A percentile compares a stretch with the other conserved stretches of the same genome.
phyloP scores from a whole-genome alignment of 2,329 filamentous ascomycete genomes.

The Domatiomyces globalis region DNA sequence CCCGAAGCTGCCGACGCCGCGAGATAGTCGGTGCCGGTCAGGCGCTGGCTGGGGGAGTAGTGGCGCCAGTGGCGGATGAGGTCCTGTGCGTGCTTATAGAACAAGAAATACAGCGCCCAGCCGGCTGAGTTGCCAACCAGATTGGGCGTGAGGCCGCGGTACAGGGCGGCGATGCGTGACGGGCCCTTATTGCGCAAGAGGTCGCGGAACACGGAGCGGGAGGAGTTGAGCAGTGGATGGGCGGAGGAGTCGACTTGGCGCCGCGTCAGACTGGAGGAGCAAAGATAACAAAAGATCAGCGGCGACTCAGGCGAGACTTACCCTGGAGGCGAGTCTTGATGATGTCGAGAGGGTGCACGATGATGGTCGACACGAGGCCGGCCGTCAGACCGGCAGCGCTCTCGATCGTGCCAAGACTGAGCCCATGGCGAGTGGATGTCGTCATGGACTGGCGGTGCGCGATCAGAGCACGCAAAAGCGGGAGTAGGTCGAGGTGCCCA shows the following conservation, averaged over 20 bases:
- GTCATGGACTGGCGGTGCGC: slow-evolving; percentile 18
- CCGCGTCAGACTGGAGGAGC: slow-evolving; percentile 12
- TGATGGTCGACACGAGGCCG: slow-evolving; percentile 71
- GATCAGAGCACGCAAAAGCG: slow-evolving; percentile 4
- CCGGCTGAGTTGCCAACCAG: slow-evolving; percentile 77
- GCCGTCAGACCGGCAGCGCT: slow-evolving; percentile 80
- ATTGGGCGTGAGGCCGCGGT: slow-evolving; percentile 81
- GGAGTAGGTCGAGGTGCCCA: slow-evolving; percentile 12
- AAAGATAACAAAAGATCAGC: slow-evolving; percentile 19
- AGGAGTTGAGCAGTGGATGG: slow-evolving; percentile 38
- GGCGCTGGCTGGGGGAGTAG: slow-evolving; percentile 15
- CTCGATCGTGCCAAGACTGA: slow-evolving; percentile 70
- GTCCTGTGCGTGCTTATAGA: slow-evolving; percentile 48
- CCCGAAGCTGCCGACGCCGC: slow-evolving; percentile 57
- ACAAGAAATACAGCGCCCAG: slow-evolving; percentile 87
- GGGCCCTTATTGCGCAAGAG: slow-evolving; percentile 43
- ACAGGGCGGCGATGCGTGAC: slow-evolving; percentile 49
- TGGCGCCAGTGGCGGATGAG: slow-evolving; percentile 32
- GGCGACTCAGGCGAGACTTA: slow-evolving; percentile 27
- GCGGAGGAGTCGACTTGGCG: slow-evolving; percentile 35
- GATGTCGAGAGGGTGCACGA: slow-evolving; percentile 83
- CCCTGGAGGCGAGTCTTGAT: slow-evolving; percentile 93
- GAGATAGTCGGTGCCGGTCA: slow-evolving; percentile 60
- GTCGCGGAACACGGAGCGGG: slow-evolving; percentile 37
- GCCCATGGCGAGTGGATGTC: slow-evolving; percentile 35